Conservation (phyloP, 768 basidiomycete species). For the Candolleomyces aberdarensis region DNA sequence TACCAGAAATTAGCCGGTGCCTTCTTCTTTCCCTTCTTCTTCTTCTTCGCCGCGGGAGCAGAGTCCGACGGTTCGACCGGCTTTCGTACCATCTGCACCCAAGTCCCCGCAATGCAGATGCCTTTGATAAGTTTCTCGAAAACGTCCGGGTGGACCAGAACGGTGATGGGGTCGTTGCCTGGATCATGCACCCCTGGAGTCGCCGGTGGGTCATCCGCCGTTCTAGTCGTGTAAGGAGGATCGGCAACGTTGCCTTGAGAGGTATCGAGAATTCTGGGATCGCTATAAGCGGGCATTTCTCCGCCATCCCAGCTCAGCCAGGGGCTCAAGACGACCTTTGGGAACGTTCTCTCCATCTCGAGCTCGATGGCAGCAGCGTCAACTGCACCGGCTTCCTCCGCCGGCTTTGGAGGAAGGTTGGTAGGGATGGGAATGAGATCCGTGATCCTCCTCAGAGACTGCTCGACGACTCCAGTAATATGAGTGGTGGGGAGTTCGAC, state of each 20-base stretch:
- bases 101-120: conserved; percentile 62
- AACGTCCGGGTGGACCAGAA: conserved; percentile 48
- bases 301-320: conserved; percentile 42
- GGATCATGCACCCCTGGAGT: conserved; percentile 43
- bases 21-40: conserved; percentile 35
- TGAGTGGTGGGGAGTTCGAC: conserved; percentile 54
- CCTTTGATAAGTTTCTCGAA: conserved; percentile 37
- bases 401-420: conserved; percentile 22
- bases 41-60: conserved; percentile 26
- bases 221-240: conserved; percentile 2
- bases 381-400: conserved; percentile 18
- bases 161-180: conserved; percentile 53
- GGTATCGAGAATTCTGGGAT: conserved; percentile 33
- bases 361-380: conserved; percentile 28
- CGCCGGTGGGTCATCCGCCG: conserved; percentile 6
- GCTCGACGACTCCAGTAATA: conserved; percentile 62
- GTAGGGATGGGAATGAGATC: conserved; percentile 37
- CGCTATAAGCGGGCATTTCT: conserved; percentile 30
- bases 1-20: conserved; percentile 38
- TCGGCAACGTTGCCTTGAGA: conserved; percentile 30
- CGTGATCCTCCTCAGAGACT: conserved; percentile 56
- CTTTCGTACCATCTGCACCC: conserved; percentile 59
- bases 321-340: conserved; percentile 36
- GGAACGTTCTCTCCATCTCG: conserved; percentile 33
- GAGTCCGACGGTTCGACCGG: conserved; percentile 15